Percentiles rank a stretch among this genome's conserved stretches.
Conservation (phyloP, 768 basidiomycete species). For the Holtermanniella nyarrowii region DNA sequence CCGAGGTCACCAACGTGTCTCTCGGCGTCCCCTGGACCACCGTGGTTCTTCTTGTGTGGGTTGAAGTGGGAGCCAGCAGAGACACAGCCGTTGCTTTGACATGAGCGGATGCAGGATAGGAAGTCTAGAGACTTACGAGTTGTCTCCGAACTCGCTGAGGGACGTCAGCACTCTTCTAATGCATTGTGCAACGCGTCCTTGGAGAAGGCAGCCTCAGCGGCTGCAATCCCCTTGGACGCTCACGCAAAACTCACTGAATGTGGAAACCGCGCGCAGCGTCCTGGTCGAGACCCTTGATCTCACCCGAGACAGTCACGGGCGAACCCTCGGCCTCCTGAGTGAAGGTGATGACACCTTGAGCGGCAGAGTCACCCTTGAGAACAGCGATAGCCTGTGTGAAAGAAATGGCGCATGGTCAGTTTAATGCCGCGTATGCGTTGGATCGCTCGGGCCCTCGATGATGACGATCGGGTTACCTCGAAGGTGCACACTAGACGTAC, state of each 20-base stretch:
- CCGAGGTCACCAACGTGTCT: conserved; percentile 57
- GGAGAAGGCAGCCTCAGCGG: too few relatives aligned
- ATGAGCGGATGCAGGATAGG: not conserved
- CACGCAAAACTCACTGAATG: conserved; percentile 55
- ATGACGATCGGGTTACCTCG: not conserved
- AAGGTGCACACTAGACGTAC: too few relatives aligned
- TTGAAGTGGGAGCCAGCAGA: conserved; percentile 72
- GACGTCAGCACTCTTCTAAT: conserved; percentile 9
- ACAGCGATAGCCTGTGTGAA: conserved; percentile 50
- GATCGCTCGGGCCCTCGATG: not conserved
- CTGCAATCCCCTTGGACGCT: too few relatives aligned
- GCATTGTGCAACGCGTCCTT: too few relatives aligned
- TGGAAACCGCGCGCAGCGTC: conserved; percentile 63
- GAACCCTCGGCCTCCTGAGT: conserved; percentile 47
- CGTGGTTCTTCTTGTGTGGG: conserved; percentile 56
- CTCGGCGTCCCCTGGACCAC: conserved; percentile 47
- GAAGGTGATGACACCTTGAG: conserved; percentile 59
- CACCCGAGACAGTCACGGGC: conserved; percentile 55
- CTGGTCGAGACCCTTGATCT: conserved; percentile 53
- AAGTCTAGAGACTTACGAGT: conserved; percentile 54
- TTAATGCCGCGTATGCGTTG: not conserved
- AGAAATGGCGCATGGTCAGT: not conserved
- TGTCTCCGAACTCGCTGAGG: conserved; percentile 51
- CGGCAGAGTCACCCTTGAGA: conserved; percentile 53
- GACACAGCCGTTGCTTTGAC: conserved; percentile 34